Evolutionary conservation across 2,329 filamentous ascomycete genomes (phyloP).

Genomic region (Verticillium isaacii): DNA sequence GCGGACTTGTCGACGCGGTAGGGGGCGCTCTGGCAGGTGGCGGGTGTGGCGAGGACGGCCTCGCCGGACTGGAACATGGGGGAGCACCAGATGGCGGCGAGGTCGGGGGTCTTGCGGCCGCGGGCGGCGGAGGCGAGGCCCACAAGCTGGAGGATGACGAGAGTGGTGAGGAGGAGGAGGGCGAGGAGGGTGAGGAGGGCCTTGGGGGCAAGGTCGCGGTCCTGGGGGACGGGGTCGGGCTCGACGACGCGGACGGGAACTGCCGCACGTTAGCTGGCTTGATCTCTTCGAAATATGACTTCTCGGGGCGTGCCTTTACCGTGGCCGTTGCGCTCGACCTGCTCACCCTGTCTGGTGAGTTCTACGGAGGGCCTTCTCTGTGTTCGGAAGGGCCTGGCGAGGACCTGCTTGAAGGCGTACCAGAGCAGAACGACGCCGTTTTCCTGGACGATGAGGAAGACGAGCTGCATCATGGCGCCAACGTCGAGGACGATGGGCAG

Average conservation of each 20-base stretch:
- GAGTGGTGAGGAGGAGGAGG: slow-evolving; percentile 4
- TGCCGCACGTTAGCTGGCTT: background rate
- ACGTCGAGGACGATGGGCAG: slow-evolving; percentile 11
- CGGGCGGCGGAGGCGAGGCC: slow-evolving; percentile 7
- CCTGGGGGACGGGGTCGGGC: slow-evolving; percentile 3
- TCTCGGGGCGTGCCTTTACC: background rate
- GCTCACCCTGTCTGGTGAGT: background rate
- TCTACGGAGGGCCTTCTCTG: background rate
- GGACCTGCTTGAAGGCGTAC: slow-evolving; percentile 4
- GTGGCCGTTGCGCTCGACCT: background rate
- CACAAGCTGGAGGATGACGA: slow-evolving; percentile 9
- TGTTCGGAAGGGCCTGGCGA: background rate
- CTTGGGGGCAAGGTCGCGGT: slow-evolving; percentile 6
- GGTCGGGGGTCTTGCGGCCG: background rate
- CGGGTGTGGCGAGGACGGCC: slow-evolving; percentile 2
- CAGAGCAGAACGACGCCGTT: slow-evolving; percentile 6
- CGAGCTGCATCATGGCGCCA: slow-evolving; percentile 14
- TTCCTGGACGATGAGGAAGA: slow-evolving; percentile 8
- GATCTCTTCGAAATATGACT: background rate
- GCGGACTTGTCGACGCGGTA: slow-evolving; percentile 2
- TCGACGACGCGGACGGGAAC: background rate
- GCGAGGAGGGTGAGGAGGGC: slow-evolving; percentile 9
- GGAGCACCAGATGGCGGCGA: slow-evolving; percentile 11
- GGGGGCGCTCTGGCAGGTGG: slow-evolving; percentile 2
- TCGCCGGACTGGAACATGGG: slow-evolving; percentile 10